These are phyloP conservation scores for Salix exigua DNA, from an alignment of 345 rosid species.

Conservation along the genomic window DNA sequence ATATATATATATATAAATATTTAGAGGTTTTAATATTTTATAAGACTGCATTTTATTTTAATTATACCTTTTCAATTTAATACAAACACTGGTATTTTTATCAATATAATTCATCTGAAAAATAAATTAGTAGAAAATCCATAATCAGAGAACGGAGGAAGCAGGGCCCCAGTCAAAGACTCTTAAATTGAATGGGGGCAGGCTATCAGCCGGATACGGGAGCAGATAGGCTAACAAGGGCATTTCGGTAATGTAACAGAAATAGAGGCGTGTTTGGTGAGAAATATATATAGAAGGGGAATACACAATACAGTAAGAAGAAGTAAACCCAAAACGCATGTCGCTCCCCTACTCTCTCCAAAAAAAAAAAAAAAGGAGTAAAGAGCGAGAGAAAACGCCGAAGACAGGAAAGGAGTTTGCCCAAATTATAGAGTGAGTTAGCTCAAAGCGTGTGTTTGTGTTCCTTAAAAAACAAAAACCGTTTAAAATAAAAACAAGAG, in stretches of 20 bases:
- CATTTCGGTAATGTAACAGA: not conserved
- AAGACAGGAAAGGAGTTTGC: conserved; percentile 2
- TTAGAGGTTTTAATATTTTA: no score
- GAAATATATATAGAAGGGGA: not conserved
- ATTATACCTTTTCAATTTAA: no score
- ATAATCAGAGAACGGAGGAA: no score
- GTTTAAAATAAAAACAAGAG: conserved; percentile 18
- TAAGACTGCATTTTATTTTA: no score
- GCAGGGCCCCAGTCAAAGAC: no score
- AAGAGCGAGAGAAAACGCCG: conserved; percentile 9
- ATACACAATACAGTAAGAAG: not conserved
- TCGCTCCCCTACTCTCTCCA: not conserved
- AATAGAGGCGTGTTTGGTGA: conserved; percentile 11
- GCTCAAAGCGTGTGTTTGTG: not conserved
- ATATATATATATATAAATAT: no score
- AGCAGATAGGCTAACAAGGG: not conserved
- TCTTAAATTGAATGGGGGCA: no score
- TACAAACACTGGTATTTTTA: no score
- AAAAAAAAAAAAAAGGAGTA: no score
- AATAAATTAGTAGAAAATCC: no score
- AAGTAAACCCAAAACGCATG: not conserved
- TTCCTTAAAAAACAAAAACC: conserved; percentile 3
- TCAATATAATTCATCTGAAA: no score
- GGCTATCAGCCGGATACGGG: no score
- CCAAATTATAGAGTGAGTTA: not conserved